Evolutionary conservation across 176 grass and related monocot genomes (phyloP).

Genomic region (Avena eriantha): DNA sequence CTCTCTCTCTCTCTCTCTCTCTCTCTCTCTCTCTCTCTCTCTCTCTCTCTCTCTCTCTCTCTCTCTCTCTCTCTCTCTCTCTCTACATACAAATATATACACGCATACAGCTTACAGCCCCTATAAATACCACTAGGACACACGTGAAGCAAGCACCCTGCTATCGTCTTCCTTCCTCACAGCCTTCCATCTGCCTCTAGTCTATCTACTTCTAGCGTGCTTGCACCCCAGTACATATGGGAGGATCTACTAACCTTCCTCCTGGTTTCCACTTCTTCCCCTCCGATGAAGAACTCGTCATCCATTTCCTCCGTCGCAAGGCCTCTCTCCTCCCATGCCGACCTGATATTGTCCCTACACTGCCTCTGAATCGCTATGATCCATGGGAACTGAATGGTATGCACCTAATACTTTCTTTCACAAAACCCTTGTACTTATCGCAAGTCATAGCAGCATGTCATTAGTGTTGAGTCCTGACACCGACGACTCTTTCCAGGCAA

Average conservation of each 20-base stretch:
- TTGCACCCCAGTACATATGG: conserved; percentile 55
- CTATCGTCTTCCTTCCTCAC: conserved; percentile 33
- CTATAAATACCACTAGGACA: conserved; percentile 60
- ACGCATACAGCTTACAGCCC: conserved; percentile 29
- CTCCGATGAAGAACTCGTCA: conserved; percentile 85
- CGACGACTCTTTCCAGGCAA: conserved; percentile 62
- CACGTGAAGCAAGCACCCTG: conserved; percentile 53
- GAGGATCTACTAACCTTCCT: conserved; percentile 68
- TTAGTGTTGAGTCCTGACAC: conserved; percentile 22
- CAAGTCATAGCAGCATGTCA: neutral
- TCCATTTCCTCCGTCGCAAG: conserved; percentile 88
- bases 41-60: conserved; percentile 40
- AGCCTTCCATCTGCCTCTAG: conserved; percentile 36
- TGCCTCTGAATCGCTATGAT: conserved; percentile 62
- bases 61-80: conserved; percentile 38
- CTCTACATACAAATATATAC: conserved; percentile 36
- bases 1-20: conserved; percentile 40
- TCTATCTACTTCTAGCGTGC: conserved; percentile 22
- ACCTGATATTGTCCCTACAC: conserved; percentile 73
- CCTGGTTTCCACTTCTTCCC: conserved; percentile 97
- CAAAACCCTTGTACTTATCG: neutral
- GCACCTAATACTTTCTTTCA: conserved; percentile 21
- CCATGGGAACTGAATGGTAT: conserved; percentile 90
- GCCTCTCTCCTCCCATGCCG: conserved; percentile 65
- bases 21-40: conserved; percentile 39